Conservation (phyloP, 768 basidiomycete genomes). For the Sarcomyxa edulis region DNA sequence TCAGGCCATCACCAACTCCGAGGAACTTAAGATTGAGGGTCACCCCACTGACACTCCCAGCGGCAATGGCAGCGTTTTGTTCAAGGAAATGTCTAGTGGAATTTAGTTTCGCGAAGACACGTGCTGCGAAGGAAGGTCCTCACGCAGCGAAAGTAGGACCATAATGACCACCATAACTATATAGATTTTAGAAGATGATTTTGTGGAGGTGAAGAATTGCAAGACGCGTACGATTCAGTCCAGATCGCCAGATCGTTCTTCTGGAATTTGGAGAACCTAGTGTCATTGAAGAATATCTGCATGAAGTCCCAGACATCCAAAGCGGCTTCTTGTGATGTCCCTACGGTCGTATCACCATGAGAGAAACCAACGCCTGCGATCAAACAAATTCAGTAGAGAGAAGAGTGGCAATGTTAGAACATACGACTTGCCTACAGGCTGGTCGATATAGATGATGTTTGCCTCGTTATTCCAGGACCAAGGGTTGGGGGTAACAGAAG, state of each 20-base stretch:
- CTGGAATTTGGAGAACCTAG: conserved; percentile 44
- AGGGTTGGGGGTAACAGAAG: conserved; percentile 42
- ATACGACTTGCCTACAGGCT: no score
- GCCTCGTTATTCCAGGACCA: conserved; percentile 55
- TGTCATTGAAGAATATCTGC: conserved; percentile 56
- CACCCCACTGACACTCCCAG: conserved; percentile 37
- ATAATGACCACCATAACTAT: conserved; percentile 67
- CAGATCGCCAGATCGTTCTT: conserved; percentile 48
- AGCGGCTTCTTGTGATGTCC: conserved; percentile 50
- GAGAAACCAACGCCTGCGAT: conserved; percentile 64
- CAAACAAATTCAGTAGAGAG: no score
- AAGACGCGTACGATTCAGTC: conserved; percentile 48
- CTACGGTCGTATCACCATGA: conserved; percentile 42
- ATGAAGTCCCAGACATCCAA: conserved; percentile 56
- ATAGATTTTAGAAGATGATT: background rate
- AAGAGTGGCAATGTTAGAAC: no score
- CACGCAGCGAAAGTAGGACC: conserved; percentile 61
- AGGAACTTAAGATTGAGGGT: conserved; percentile 55
- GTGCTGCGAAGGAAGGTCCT: conserved; percentile 7
- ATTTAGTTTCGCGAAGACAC: background rate
- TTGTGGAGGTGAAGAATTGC: background rate
- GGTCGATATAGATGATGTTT: conserved; percentile 59
- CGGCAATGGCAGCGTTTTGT: conserved; percentile 53
- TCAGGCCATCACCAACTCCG: conserved; percentile 61
- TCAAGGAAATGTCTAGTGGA: conserved; percentile 44